Evolutionary conservation across 345 rosid genomes (phyloP).

Genomic region (Pugionium cornutum): DNA sequence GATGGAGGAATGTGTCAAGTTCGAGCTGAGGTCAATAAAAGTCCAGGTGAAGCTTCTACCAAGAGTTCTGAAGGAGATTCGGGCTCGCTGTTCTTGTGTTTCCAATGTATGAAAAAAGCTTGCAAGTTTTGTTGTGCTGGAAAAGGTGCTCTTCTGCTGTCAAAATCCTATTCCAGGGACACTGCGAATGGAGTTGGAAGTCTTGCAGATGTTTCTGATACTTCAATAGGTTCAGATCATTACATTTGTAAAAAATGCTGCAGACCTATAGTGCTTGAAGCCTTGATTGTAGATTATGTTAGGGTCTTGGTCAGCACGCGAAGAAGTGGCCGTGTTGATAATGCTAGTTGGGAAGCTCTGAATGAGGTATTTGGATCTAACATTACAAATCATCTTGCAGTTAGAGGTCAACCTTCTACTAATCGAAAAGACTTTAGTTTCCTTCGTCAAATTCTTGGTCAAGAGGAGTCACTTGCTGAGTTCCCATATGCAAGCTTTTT

Average conservation of each 20-base stretch:
- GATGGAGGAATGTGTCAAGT: constrained; percentile 69
- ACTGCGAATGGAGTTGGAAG: constrained; percentile 60
- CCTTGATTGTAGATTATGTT: constrained; percentile 75
- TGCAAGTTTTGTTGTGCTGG: constrained; percentile 92
- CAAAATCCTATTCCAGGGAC: constrained; percentile 57
- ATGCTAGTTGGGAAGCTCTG: constrained; percentile 67
- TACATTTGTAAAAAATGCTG: constrained; percentile 80
- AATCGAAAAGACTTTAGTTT: constrained; percentile 36
- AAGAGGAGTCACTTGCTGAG: constrained; percentile 86
- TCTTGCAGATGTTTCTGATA: constrained; percentile 56
- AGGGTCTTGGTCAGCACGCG: constrained; percentile 80
- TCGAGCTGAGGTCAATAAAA: constrained; percentile 55
- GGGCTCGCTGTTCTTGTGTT: constrained; percentile 54
- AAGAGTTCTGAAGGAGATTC: constrained; percentile 48
- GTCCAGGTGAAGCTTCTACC: constrained; percentile 41
- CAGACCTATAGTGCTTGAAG: constrained; percentile 66
- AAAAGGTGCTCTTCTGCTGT: constrained; percentile 78
- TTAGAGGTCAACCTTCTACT: constrained; percentile 45
- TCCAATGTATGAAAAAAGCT: constrained; percentile 68
- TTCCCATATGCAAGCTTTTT: constrained; percentile 89
- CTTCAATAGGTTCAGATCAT: constrained; percentile 54
- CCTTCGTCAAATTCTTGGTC: constrained; percentile 54
- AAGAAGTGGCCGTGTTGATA: constrained; percentile 69
- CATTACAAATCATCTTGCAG: constrained; percentile 44
- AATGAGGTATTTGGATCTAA: constrained; percentile 59